phyloP scores from a whole-genome alignment of 345 rosid genomes.

The Lumnitzera racemosa region DNA sequence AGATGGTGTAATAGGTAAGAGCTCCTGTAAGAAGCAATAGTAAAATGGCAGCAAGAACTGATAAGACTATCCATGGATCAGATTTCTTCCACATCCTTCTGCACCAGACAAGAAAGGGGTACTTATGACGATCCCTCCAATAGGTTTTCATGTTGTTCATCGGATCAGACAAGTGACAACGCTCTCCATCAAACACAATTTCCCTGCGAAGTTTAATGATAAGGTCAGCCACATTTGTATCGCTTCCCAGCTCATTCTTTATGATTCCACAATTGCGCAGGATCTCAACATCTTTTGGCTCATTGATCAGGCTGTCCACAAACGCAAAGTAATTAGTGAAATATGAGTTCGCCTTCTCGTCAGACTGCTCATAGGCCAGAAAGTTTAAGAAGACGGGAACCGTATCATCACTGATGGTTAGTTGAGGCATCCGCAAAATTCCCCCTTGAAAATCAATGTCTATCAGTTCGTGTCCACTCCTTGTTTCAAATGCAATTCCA shows the following conservation, averaged over 20 bases:
- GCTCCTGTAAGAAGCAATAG: constrained; percentile 8
- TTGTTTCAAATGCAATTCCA: background rate
- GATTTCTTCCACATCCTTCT: background rate
- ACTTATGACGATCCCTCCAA: background rate
- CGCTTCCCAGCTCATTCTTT: constrained; percentile 8
- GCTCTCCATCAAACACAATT: constrained; percentile 1
- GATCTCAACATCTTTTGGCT: constrained; percentile 5
- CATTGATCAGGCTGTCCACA: constrained; percentile 10
- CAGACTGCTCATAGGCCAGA: constrained; percentile 14
- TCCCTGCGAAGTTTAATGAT: constrained; percentile 8
- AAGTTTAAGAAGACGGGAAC: constrained; percentile 12
- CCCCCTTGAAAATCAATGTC: constrained; percentile 5
- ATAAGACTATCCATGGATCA: constrained; percentile 13
- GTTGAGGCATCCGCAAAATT: constrained; percentile 6
- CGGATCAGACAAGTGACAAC: background rate
- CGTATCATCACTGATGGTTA: constrained; percentile 5
- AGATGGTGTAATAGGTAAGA: background rate
- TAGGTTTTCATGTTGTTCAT: constrained; percentile 1
- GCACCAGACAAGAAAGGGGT: constrained; percentile 3
- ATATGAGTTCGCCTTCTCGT: constrained; percentile 3
- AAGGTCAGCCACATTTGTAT: constrained; percentile 5
- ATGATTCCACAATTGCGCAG: constrained; percentile 11
- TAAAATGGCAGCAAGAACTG: constrained; percentile 11
- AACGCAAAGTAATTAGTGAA: constrained; percentile 14
- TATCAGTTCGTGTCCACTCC: background rate